A percentile compares a stretch with the other conserved stretches of the same genome.
phyloP scores from a whole-genome alignment of 2,329 filamentous ascomycete species.

The Alternaria sp. region DNA sequence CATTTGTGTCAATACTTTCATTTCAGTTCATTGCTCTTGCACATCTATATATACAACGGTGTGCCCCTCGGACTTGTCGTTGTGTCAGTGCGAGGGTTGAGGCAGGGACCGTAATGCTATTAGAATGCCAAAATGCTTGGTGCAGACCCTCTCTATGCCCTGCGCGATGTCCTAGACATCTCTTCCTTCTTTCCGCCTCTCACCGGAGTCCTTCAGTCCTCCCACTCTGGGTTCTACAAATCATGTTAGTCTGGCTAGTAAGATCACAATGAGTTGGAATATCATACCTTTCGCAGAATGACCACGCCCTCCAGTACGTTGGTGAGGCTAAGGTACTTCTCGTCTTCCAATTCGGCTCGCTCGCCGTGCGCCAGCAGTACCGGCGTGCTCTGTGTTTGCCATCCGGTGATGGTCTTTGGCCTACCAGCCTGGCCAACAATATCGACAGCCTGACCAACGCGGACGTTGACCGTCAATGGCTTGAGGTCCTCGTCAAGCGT shows the following conservation, averaged over 20 bases:
- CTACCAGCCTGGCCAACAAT: constrained; percentile 96
- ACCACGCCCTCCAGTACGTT: constrained; percentile 93
- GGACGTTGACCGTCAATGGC: constrained; percentile 93
- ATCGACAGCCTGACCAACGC: constrained; percentile 97
- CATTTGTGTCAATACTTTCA: constrained; percentile 6
- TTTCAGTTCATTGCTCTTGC: constrained; percentile 20
- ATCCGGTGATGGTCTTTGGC: constrained; percentile 98
- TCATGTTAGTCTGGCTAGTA: constrained; percentile 21
- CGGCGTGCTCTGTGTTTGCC: constrained; percentile 99
- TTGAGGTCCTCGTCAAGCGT: constrained; percentile 95
- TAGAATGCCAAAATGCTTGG: constrained; percentile 35
- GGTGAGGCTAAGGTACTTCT: constrained; percentile 93
- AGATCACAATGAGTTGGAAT: not conserved
- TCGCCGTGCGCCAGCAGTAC: constrained; percentile 95
- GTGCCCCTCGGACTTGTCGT: not conserved
- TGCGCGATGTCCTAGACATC: not conserved
- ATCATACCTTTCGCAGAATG: constrained; percentile 91
- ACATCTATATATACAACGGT: constrained; percentile 40
- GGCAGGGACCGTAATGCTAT: constrained; percentile 36
- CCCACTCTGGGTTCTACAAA: constrained; percentile 57
- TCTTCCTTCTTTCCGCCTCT: constrained; percentile 6
- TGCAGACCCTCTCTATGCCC: constrained; percentile 18
- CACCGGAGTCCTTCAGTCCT: constrained; percentile 42
- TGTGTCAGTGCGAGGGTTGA: not conserved
- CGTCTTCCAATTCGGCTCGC: constrained; percentile 94